Evolutionary conservation across 352 stramenopile genomes (phyloP), one percentile per base, ranked within the genome.

Genomic region (Phytophthora cryptogea): DNA sequence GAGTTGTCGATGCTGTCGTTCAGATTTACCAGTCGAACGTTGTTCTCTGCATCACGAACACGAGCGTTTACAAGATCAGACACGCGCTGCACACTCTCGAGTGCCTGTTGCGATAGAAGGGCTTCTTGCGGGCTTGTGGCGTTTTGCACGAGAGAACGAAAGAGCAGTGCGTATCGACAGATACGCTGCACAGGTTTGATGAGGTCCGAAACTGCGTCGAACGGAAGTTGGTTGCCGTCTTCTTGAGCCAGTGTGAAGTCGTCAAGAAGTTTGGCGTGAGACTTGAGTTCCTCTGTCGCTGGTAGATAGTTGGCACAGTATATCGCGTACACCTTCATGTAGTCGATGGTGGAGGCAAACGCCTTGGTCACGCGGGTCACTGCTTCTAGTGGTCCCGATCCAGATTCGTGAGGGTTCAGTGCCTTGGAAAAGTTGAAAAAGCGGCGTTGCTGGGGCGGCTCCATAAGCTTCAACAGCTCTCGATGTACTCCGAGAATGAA

Each of bases 131-230:
- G 58, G 7, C 52, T 53, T 2, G 42, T 52, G 4, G 71, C 71
- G 31, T 78, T 80, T 26, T 70, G n/a, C 20, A 77, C 68, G 8
- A 88, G 60, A 26, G 74, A 75, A 2, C 63, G 67, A 35, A 89
- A 81, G 17, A 91, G 64, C 41, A 91, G 54, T 11, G 79, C 75
- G 47, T 91, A 91, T 31, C 73, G 75, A 37, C 77, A 91, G 50
- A 91, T 84, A 16, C 81, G 78, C 39, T 91, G 81, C 20, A 88
- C 79, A 23, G 81, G 79, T 33, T 91, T 91, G 54, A 91, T 89
- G 13, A 91, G 67, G 13, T 83, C 64, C 7, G 77, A 87, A 33
- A 78, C 64, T 14, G 86, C 68, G 44, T 88, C 77, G 27, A 82
- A 50, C 2, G 26, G 49, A 40, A 9, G 1, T 10, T 54, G 32